A percentile compares a stretch with the other conserved stretches of the same genome.
phyloP scores from a whole-genome alignment of 495 filamentous ascomycete genomes.

The Viridothelium virens region DNA sequence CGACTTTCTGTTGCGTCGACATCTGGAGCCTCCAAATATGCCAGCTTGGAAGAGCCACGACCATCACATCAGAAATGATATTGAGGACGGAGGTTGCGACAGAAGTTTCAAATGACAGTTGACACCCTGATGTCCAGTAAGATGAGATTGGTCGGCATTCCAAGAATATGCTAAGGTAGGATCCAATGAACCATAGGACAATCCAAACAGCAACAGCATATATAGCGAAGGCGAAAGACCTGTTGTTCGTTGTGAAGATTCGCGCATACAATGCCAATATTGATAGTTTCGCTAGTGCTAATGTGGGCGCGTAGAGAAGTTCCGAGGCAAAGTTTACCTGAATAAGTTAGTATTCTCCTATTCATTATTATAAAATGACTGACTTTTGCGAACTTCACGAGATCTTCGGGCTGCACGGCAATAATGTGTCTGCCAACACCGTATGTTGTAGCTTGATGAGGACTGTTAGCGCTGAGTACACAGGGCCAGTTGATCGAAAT shows the following conservation, averaged over 20 bases:
- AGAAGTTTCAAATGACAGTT: not conserved
- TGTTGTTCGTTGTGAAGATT: not conserved
- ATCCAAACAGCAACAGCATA: not conserved
- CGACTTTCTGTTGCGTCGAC: not conserved
- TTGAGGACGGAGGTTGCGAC: not conserved
- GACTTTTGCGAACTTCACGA: slow-evolving; percentile 1
- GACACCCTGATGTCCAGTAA: slow-evolving; percentile 1
- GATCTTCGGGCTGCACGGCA: not conserved
- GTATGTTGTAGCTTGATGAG: not conserved
- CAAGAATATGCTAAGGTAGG: not conserved
- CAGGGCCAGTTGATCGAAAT: not conserved
- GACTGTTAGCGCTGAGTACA: not conserved
- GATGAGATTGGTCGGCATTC: not conserved
- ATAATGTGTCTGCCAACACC: not conserved
- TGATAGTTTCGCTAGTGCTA: not conserved
- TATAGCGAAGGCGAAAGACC: not conserved
- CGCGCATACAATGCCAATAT: slow-evolving; percentile 6
- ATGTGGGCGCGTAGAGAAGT: not conserved
- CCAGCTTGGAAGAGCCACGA: slow-evolving; percentile 1
- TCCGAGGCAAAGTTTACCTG: not conserved
- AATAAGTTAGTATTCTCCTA: not conserved
- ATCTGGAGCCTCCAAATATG: slow-evolving; percentile 7
- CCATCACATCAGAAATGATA: slow-evolving; percentile 3
- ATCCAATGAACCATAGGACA: slow-evolving; percentile 2
- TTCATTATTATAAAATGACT: not conserved